These are phyloP conservation scores for Ophiostoma pallidulum DNA, from an alignment of 2,329 filamentous ascomycete genomes.

Conservation along the genomic window DNA sequence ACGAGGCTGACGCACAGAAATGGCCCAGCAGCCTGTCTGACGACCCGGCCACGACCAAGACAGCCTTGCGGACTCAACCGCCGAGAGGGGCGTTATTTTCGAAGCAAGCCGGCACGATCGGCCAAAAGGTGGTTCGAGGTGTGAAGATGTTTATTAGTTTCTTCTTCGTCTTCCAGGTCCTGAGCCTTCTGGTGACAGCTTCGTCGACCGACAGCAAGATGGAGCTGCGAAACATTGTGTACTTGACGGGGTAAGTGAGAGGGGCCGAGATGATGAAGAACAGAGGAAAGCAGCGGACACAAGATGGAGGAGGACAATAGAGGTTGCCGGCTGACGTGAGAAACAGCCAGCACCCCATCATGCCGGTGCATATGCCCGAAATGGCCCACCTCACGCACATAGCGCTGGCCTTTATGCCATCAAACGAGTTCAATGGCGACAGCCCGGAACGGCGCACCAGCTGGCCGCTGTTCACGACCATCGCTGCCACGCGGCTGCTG, in stretches of 20 bases:
- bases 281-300: not conserved
- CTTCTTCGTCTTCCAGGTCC: not conserved
- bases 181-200: not conserved
- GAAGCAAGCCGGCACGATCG: too few relatives aligned
- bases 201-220: not conserved
- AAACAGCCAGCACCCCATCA: conserved; percentile 37
- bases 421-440: conserved; percentile 42
- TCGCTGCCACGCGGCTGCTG: conserved; percentile 36
- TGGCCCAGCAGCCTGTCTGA: too few relatives aligned
- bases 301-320: too few relatives aligned
- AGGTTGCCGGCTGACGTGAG: not conserved
- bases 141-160: conserved; percentile 5
- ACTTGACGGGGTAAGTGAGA: conserved; percentile 41
- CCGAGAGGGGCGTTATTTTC: too few relatives aligned
- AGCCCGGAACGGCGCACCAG: conserved; percentile 22
- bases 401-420: conserved; percentile 47
- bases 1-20: too few relatives aligned
- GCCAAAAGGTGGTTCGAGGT: too few relatives aligned
- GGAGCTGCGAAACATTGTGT: conserved; percentile 32
- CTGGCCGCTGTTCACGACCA: conserved; percentile 46
- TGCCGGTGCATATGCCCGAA: conserved; percentile 27
- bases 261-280: too few relatives aligned
- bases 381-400: conserved; percentile 45
- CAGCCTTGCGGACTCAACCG: too few relatives aligned
- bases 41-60: too few relatives aligned